phyloP scores from a whole-genome alignment of 768 basidiomycete genomes.

The Xanthoconium purpureum region DNA sequence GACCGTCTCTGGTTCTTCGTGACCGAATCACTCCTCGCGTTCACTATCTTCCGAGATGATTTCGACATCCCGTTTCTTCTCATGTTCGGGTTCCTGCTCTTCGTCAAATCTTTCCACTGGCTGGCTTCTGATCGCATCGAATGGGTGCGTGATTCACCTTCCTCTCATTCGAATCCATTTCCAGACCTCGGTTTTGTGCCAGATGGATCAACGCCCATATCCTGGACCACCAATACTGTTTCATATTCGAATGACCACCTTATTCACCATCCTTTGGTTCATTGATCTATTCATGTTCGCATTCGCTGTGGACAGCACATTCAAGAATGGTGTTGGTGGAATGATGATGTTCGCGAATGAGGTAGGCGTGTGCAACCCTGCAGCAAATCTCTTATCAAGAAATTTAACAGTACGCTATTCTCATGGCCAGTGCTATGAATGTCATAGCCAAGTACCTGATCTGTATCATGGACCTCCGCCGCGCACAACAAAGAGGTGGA shows the following conservation, averaged over 20 bases:
- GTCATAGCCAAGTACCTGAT: slow-evolving; percentile 80
- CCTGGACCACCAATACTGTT: slow-evolving; percentile 81
- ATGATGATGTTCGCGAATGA: slow-evolving; percentile 97
- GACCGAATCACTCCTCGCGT: slow-evolving; percentile 92
- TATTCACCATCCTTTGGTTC: slow-evolving; percentile 73
- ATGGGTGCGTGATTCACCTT: slow-evolving; percentile 60
- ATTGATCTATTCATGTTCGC: slow-evolving; percentile 76
- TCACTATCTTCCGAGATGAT: slow-evolving; percentile 96
- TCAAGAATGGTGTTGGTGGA: slow-evolving; percentile 77
- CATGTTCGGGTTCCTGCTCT: slow-evolving; percentile 93
- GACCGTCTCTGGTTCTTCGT: slow-evolving; percentile 97
- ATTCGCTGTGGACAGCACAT: slow-evolving; percentile 76
- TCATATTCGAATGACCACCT: slow-evolving; percentile 74
- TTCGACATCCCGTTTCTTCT: slow-evolving; percentile 90
- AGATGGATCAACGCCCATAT: slow-evolving; percentile 98
- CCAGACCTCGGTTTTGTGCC: slow-evolving; percentile 3
- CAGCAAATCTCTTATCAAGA: slow-evolving; percentile 9
- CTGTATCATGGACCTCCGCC: slow-evolving; percentile 75
- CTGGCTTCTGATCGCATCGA: slow-evolving; percentile 92
- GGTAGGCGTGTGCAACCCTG: slow-evolving; percentile 41
- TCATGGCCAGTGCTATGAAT: slow-evolving; percentile 77
- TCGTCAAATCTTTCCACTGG: slow-evolving; percentile 98
- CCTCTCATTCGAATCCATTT: background rate
- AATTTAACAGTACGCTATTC: slow-evolving; percentile 72
- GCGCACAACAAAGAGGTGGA: slow-evolving; percentile 73